Base-by-base conservation (phyloP, 768 basidiomycete genomes). In the Lactifluus piperatus region DNA sequence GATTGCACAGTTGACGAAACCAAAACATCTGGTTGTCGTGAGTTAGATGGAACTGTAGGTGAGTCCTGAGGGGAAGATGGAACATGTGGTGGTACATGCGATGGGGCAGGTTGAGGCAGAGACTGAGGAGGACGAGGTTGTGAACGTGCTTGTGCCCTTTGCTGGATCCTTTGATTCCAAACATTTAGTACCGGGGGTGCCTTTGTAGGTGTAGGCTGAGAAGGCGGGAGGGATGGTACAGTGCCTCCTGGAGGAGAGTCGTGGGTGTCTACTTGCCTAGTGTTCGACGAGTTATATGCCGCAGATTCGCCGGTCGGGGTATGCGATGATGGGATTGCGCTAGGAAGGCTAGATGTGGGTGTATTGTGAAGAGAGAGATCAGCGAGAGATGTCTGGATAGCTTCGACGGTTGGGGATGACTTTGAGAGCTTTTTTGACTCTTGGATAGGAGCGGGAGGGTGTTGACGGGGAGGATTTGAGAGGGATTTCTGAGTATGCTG, bases 121-220 rank as follows among this genome's bases (percentile, higher is more conserved):
- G 65, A 11, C 30, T 62, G 61, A 13, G 60, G 53, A 2, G 65
- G 55, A 51, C 64, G 68, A 34, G 66, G 39, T 16, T 68, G 64
- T 18, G 67, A 59, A 50, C 68, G 70, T 34, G 69, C 66, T 62
- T 69, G 64, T 20, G 64, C 71, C 66, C 73, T 74, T 50, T 78
- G 72, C 50, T 76, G 75, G 54, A 66, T 79, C 57, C 77, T 74
- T 52, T 69, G 68, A 48, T 68, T 70, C 77, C 78, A 79, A 14
- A 79, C 73, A 62, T 78, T 79, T 14, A 65, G 67, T 24, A 66
- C 51, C 44, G 71, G 69, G 36, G 58, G 37, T 8, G 58, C 14
- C 32, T 67, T 65, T 24, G 63, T 22, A 6, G 59, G 60, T n/a
- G 61, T 43, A 22, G 58, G 46, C 56, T 59, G 59, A 26, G 65